Evolutionary conservation across 257 asterid genomes (phyloP).

Genomic region (Nemophila menziesii): DNA sequence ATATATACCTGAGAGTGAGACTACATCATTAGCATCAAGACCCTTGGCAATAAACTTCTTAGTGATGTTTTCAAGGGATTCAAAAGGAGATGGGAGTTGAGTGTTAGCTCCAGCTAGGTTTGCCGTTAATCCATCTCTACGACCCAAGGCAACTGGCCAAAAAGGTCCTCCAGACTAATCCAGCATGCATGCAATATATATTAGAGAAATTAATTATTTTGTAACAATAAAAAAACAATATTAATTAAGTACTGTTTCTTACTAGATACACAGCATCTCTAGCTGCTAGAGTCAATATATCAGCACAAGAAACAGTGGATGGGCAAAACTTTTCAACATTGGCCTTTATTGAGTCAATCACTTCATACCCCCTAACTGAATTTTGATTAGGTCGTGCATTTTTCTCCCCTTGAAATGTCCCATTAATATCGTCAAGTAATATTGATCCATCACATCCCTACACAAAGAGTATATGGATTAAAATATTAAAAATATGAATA

Average conservation of each 20-base stretch:
- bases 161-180: slow-evolving; percentile 50
- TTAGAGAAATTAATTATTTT: too few relatives aligned
- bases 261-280: slow-evolving; percentile 62
- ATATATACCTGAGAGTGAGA: slow-evolving; percentile 52
- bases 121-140: slow-evolving; percentile 68
- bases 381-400: slow-evolving; percentile 35
- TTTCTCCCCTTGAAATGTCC: slow-evolving; percentile 52
- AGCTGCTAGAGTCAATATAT: slow-evolving; percentile 52
- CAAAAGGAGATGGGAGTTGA: slow-evolving; percentile 57
- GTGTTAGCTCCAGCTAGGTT: slow-evolving; percentile 41
- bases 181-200: neutral
- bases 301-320: slow-evolving; percentile 56
- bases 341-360: slow-evolving; percentile 52
- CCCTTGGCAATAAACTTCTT: slow-evolving; percentile 52
- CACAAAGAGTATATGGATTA: neutral
- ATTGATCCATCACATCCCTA: slow-evolving; percentile 78
- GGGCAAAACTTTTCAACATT: slow-evolving; percentile 65
- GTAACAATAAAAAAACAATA: too few relatives aligned
- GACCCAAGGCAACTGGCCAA: slow-evolving; percentile 50
- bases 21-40: slow-evolving; percentile 52
- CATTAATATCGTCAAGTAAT: slow-evolving; percentile 46
- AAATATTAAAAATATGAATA: neutral
- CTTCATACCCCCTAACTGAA: slow-evolving; percentile 61
- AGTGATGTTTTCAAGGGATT: slow-evolving; percentile 45
- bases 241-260: slow-evolving; percentile 1